Evolutionary conservation across 352 stramenopile species (phyloP), one percentile per base, ranked within the genome.

Genomic region (Pythium diclinum): DNA sequence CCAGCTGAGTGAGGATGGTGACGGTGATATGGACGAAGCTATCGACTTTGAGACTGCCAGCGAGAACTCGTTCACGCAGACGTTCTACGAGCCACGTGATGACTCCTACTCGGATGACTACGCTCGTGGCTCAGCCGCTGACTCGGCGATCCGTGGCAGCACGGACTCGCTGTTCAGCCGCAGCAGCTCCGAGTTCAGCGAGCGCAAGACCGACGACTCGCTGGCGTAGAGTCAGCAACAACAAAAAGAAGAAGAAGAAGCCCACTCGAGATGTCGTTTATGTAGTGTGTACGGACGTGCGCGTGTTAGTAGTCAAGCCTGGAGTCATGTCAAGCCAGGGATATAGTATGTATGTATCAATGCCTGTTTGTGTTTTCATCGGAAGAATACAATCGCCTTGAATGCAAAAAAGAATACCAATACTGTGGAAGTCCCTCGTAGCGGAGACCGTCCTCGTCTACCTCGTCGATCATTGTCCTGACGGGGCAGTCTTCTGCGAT

Each of bases 101-200:
- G 61, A 68, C 23, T 62, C 61, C 25, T 67, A 67, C 60, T 58
- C 60, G 51, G 55, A 68, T 28, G 56, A 58, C 48, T 51, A 56
- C 36, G 42, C 30, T 11, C 55, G 55, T 8, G 46, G 16, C 32
- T 69, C 63, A 46, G 44, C 59, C 23, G 55, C 54, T 30, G 56
- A 16, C 56, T 69, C 63, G 34, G 55, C n/a, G 21, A 64, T 69
- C 40, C 56, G 63, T 4, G 56, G 56, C 46, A 69, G 63, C 63
- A 60, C 52, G n/a, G 63, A 69, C 63, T 69, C 63, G 56, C 63
- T 69, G 30, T 69, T 69, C 56, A 69, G 63, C 49, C 63, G 63
- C 48, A 49, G 36, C 56, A 69, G 63, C 63, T 65, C 56, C 48
- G 63, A 68, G 34, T 68, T 61, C 34, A 55, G 61, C 52, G 53